These are phyloP conservation scores for Stemphylium beticola DNA, from an alignment of 2,329 filamentous ascomycete genomes.

Conservation along the genomic window DNA sequence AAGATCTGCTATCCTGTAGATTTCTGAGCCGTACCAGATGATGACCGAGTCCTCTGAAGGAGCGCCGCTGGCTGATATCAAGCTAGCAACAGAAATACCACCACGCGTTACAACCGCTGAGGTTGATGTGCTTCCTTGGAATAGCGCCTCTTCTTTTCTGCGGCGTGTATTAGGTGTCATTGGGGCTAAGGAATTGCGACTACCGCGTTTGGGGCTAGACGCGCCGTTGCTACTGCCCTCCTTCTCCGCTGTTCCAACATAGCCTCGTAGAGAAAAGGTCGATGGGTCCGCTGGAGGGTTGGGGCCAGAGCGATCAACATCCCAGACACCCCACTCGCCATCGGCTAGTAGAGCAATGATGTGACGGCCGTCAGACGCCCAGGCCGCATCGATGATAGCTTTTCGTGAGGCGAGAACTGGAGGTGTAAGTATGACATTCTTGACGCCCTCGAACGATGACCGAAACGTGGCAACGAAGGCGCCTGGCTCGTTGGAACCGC, in stretches of 20 bases:
- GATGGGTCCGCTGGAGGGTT: constrained; percentile 37
- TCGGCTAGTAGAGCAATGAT: constrained; percentile 57
- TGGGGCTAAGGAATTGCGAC: constrained; percentile 51
- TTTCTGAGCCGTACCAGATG: constrained; percentile 54
- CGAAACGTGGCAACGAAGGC: constrained; percentile 43
- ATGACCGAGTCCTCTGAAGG: constrained; percentile 53
- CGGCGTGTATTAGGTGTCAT: constrained; percentile 60
- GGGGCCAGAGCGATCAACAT: constrained; percentile 48
- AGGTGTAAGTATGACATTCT: constrained; percentile 28
- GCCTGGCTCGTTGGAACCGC: constrained; percentile 25
- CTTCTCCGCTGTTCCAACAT: constrained; percentile 38
- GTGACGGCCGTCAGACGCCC: constrained; percentile 54
- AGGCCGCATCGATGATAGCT: constrained; percentile 56
- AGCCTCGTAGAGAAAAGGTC: constrained; percentile 47
- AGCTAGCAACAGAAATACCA: constrained; percentile 51
- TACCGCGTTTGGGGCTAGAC: constrained; percentile 43
- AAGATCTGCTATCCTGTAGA: constrained; percentile 55
- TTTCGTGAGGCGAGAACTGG: constrained; percentile 51
- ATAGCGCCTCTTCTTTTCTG: constrained; percentile 53
- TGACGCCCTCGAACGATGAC: constrained; percentile 42
- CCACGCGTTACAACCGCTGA: constrained; percentile 46
- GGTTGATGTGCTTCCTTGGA: constrained; percentile 48
- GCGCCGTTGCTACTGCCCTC: constrained; percentile 25
- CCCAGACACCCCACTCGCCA: constrained; percentile 62
- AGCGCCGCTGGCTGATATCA: constrained; percentile 38